Percentiles rank a stretch among this genome's conserved stretches.
Evolutionary conservation across 768 basidiomycete genomes (phyloP).

Genomic region (Tulasnella sp.): DNA sequence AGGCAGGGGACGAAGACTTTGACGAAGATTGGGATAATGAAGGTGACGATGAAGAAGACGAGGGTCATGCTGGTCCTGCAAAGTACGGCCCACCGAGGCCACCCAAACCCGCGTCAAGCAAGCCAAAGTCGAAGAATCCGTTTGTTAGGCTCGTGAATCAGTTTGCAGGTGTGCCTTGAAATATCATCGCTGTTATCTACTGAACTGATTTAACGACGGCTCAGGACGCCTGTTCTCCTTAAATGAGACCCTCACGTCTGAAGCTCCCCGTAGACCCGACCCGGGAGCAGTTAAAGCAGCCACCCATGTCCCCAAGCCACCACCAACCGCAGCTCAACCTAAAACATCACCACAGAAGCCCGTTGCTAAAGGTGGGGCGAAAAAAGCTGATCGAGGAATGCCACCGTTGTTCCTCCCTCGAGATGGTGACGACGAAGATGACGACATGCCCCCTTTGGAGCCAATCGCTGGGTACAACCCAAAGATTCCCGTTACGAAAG

Average conservation of each 20-base stretch:
- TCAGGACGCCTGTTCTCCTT: constrained; percentile 16
- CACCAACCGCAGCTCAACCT: not conserved
- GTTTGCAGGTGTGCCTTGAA: constrained; percentile 42
- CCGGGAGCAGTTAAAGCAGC: constrained; percentile 1
- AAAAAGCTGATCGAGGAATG: not conserved
- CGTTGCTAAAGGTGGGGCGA: not conserved
- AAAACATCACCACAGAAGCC: not conserved
- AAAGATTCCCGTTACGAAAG: not conserved
- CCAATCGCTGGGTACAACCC: not conserved
- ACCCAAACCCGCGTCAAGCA: constrained; percentile 26
- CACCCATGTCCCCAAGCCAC: not conserved
- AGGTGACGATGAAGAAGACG: not conserved
- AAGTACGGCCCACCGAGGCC: constrained; percentile 43
- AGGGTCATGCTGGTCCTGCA: constrained; percentile 28
- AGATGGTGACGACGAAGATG: not conserved
- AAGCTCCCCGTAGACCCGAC: constrained; percentile 1
- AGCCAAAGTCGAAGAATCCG: constrained; percentile 53
- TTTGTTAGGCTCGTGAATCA: constrained; percentile 67
- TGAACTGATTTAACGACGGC: not conserved
- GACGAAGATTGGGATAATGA: not conserved
- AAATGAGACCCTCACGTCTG: constrained; percentile 10
- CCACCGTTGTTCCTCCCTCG: not conserved
- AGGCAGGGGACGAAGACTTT: not conserved
- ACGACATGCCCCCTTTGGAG: constrained; percentile 5
- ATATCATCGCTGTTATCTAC: not conserved